A percentile compares a stretch with the other conserved stretches of the same genome.
These are phyloP conservation scores for Toxicodendron radicans DNA, from an alignment of 345 rosid species.

Conservation along the genomic window DNA sequence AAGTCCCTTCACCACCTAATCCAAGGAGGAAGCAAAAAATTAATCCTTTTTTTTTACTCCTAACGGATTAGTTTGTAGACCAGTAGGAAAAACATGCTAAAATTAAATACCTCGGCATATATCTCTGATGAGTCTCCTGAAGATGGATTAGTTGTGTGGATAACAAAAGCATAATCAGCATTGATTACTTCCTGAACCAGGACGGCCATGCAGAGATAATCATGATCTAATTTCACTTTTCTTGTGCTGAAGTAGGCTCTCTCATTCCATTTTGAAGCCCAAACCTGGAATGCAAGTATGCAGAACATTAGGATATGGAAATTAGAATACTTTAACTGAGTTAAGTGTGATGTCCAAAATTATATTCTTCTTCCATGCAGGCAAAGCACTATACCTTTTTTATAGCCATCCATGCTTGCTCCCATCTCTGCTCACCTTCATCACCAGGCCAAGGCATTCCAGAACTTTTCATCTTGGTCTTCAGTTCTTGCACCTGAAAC, in stretches of 20 bases:
- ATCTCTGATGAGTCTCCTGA: slow-evolving; percentile 91
- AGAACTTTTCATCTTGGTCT: slow-evolving; percentile 71
- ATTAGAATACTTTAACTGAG: not conserved
- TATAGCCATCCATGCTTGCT: slow-evolving; percentile 95
- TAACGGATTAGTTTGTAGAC: slow-evolving; percentile 1
- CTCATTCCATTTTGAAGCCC: slow-evolving; percentile 99
- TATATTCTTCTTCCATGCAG: not conserved
- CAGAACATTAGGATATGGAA: slow-evolving; percentile 10
- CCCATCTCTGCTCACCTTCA: slow-evolving; percentile 90
- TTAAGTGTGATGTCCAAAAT: not conserved
- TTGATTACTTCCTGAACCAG: slow-evolving; percentile 94
- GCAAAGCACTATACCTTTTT: slow-evolving; percentile 63
- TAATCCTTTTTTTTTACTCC: slow-evolving; percentile 8
- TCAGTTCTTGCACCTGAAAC: slow-evolving; percentile 83
- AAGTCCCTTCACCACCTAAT: slow-evolving; percentile 92
- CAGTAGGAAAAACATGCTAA: not conserved
- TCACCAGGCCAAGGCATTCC: slow-evolving; percentile 99
- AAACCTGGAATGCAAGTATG: slow-evolving; percentile 53
- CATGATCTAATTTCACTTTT: slow-evolving; percentile 87
- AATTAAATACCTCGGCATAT: slow-evolving; percentile 74
- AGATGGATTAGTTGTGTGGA: slow-evolving; percentile 96
- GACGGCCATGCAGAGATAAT: slow-evolving; percentile 96
- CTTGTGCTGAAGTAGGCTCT: slow-evolving; percentile 96
- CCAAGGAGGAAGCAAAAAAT: slow-evolving; percentile 18
- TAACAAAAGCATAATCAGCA: slow-evolving; percentile 96